Evolutionary conservation across 1,284 basidiomycete genomes (phyloP), one percentile per base, ranked within the genome.

Genomic region (Termitomyces sp.): DNA sequence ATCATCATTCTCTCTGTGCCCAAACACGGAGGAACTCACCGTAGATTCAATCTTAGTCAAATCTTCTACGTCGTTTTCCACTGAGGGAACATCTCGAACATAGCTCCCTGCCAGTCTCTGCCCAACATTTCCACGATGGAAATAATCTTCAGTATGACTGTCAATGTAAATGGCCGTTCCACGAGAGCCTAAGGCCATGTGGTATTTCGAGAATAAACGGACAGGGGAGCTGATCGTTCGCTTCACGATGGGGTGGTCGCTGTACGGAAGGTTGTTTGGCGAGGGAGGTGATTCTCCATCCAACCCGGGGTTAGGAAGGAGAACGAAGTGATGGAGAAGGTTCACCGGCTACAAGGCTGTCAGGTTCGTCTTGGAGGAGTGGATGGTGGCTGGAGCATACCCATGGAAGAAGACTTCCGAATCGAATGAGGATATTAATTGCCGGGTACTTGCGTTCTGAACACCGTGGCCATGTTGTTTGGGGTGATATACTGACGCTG

Each of bases 141-240:
- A 69, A 61, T 75, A 73, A 51, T 79, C 78, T 51, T 80, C 77
- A 0, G 79, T 76, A 47, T 84, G 79, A 50, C 73, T 81, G 60
- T 88, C 86, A 36, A 84, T 68, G 80, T 83, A 88, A 13, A 88
- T 59, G 4, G 79, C 79, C 3, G 82, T 84, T 2, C 85, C 85
- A 59, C 79, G 77, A n/a, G 64, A 67, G 0, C 84, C 84, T 15
- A 88, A 60, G 0, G 72, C 70, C 67, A 82, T 75, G 52, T 82
- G 75, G 19, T 78, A 77, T 26, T 72, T 75, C 2, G 79, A 73
- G 62, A 84, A 83, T 24, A 86, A 67, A 9, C 82, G 79, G 15
- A 87, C 69, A 1, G 83, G 81, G 0, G 84, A 82, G 8, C 74
- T 73, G 47, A 86, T 73, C n/a, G 76, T 74, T 31, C 75, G 71